Evolutionary conservation across 768 basidiomycete species (phyloP).

Genomic region (Kwoniella heveanensis): DNA sequence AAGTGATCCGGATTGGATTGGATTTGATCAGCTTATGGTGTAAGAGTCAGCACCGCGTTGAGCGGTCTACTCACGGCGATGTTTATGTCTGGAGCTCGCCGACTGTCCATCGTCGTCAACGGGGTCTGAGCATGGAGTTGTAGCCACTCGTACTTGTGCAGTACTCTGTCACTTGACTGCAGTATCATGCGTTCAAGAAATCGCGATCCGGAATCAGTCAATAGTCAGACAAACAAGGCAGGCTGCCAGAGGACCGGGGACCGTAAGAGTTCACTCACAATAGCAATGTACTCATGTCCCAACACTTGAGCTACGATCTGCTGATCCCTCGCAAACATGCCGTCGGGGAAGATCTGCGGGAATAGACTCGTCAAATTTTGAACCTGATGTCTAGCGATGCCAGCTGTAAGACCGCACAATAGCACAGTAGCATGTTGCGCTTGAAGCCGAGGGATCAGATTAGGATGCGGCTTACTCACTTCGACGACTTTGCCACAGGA

Average conservation of each 20-base stretch:
- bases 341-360: neutral
- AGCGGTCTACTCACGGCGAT: neutral
- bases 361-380: no score
- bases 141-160: neutral
- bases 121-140: neutral
- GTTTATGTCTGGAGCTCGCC: neutral
- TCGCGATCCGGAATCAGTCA: no score
- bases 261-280: conserved; percentile 16
- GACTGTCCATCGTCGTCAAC: neutral
- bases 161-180: neutral
- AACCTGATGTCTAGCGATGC: no score
- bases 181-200: no score
- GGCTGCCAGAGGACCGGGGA: neutral
- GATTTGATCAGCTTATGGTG: no score
- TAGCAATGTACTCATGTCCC: conserved; percentile 26
- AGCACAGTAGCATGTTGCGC: no score
- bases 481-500: conserved; percentile 29
- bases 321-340: conserved; percentile 31
- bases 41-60: no score
- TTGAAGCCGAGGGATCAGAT: neutral
- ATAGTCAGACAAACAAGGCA: no score
- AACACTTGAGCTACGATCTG: conserved; percentile 29
- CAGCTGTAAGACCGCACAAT: no score
- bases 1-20: no score
- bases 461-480: conserved; percentile 9